phyloP scores from a whole-genome alignment of 768 basidiomycete genomes.

The Collybiopsis confluens region DNA sequence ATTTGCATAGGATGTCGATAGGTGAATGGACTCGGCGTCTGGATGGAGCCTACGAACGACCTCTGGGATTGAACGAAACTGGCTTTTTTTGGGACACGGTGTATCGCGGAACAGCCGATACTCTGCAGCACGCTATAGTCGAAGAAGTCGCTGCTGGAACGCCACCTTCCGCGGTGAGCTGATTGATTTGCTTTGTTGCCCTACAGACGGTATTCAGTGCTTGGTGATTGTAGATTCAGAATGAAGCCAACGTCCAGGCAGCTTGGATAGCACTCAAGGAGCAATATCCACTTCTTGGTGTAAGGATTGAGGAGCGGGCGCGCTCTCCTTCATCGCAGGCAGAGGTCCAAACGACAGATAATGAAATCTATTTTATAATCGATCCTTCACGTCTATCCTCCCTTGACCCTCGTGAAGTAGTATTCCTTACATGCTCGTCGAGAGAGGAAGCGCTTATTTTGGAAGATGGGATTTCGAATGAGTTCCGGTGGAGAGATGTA shows the following conservation, averaged over 20 bases:
- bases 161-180: too few relatives aligned
- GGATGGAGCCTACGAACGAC: constrained; percentile 17
- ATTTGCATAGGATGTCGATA: background rate
- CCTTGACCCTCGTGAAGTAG: constrained; percentile 33
- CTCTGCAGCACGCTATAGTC: constrained; percentile 28
- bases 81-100: constrained; percentile 17
- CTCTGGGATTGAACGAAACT: constrained; percentile 18
- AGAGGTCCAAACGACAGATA: constrained; percentile 14
- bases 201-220: too few relatives aligned
- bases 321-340: background rate
- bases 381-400: constrained; percentile 29
- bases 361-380: constrained; percentile 37
- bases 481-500: constrained; percentile 15
- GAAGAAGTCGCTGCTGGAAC: background rate
- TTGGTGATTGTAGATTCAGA: constrained; percentile 1
- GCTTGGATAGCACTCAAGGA: constrained; percentile 47
- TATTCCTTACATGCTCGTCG: constrained; percentile 27
- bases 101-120: constrained; percentile 24
- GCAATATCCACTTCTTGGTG: constrained; percentile 46
- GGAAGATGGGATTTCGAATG: constrained; percentile 25
- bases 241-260: constrained; percentile 27
- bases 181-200: too few relatives aligned
- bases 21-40: background rate
- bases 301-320: constrained; percentile 26
- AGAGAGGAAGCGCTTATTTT: constrained; percentile 27